Percentiles rank a stretch among this genome's conserved stretches.
These are phyloP conservation scores for Gamarada debralockiae DNA, from an alignment of 495 filamentous ascomycete species.

Conservation along the genomic window DNA sequence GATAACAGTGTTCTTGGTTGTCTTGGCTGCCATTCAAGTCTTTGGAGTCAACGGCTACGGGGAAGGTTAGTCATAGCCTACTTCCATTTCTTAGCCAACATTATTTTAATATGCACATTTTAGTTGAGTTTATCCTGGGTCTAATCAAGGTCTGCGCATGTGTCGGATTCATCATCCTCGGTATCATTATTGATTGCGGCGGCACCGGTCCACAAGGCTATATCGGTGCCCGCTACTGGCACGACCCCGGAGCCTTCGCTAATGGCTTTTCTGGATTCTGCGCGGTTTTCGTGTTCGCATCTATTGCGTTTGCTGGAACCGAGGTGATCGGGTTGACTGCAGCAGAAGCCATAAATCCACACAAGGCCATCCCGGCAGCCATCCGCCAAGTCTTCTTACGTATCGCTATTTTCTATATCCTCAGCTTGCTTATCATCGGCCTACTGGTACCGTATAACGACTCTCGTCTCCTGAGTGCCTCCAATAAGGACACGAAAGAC, in stretches of 20 bases:
- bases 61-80: conserved; percentile 59
- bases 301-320: conserved; percentile 86
- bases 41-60: conserved; percentile 85
- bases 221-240: conserved; percentile 77
- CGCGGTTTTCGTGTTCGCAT: conserved; percentile 60
- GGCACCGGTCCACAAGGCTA: conserved; percentile 62
- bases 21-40: conserved; percentile 75
- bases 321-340: conserved; percentile 88
- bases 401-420: conserved; percentile 78
- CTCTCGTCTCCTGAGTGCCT: conserved; percentile 53
- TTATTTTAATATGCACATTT: conserved; percentile 43
- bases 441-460: conserved; percentile 44
- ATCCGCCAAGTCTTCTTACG: conserved; percentile 82
- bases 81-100: no score
- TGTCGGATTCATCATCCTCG: conserved; percentile 86
- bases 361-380: conserved; percentile 71
- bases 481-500: conserved; percentile 43
- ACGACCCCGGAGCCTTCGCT: conserved; percentile 58
- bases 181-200: conserved; percentile 74
- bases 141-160: conserved; percentile 81
- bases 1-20: conserved; percentile 67
- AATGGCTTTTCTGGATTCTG: conserved; percentile 69
- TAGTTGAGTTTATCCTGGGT: conserved; percentile 74
- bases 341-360: conserved; percentile 80
- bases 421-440: conserved; percentile 59